Evolutionary conservation across 2,329 filamentous ascomycete species (phyloP).

Genomic region (Fusarium sp.): DNA sequence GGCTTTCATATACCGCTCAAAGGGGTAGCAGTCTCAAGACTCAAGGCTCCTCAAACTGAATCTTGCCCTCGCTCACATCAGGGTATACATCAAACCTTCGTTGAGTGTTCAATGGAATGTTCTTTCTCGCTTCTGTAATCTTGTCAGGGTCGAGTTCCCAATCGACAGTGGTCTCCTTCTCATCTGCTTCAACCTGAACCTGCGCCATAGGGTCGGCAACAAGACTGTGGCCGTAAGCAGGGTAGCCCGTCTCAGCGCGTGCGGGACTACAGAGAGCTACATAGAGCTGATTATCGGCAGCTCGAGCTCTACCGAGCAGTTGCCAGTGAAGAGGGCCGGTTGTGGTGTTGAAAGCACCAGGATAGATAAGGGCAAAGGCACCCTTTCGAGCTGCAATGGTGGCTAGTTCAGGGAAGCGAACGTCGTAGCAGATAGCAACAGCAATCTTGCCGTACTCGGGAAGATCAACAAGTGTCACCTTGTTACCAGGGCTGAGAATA

Average conservation of each 20-base stretch:
- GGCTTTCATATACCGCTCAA: not conserved
- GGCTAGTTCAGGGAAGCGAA: conserved; percentile 94
- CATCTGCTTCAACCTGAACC: conserved; percentile 82
- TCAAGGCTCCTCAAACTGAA: conserved; percentile 50
- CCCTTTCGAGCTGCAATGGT: conserved; percentile 87
- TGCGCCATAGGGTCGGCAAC: conserved; percentile 87
- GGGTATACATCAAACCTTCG: conserved; percentile 95
- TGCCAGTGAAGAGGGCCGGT: conserved; percentile 94
- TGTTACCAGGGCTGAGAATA: conserved; percentile 85
- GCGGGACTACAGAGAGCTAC: conserved; percentile 93
- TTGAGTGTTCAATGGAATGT: conserved; percentile 86
- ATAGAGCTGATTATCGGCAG: conserved; percentile 94
- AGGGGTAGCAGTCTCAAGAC: not conserved
- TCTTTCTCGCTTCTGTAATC: conserved; percentile 80
- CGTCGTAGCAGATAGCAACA: conserved; percentile 96
- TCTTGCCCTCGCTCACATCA: conserved; percentile 77
- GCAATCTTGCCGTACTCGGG: conserved; percentile 89
- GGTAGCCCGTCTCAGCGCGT: conserved; percentile 79
- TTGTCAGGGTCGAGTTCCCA: conserved; percentile 74
- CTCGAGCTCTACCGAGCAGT: conserved; percentile 81
- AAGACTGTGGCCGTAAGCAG: conserved; percentile 92
- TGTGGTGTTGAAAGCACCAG: conserved; percentile 96
- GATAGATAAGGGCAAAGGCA: conserved; percentile 90
- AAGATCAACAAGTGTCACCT: conserved; percentile 85
- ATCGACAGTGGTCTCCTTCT: conserved; percentile 79